Evolutionary conservation across 208 protist species (phyloP), one percentile per base, ranked within the genome.

Genomic region (Acanthamoeba culbertsoni): DNA sequence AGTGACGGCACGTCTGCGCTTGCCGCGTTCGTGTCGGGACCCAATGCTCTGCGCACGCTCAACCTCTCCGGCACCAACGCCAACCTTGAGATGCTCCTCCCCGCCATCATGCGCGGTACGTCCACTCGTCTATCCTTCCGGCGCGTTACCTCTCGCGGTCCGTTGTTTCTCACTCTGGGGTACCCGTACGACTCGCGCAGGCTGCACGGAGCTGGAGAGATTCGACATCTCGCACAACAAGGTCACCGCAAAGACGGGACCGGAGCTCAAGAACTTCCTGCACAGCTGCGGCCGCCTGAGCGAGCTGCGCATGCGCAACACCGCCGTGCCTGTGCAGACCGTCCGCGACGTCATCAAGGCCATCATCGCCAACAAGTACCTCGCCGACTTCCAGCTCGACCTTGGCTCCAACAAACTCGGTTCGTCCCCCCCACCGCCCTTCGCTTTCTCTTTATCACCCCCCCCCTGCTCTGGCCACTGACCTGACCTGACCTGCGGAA

Each of bases 191-290:
- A 59, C 51, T 59, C 51, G 23, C 18, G 8, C 51, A 62, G 93
- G 95, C n/a, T 96, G 95, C 91, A 40, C 86, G 8, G 92, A 95
- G 57, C 48, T 95, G 8, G 93, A 93, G 86, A 86, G 65, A 35
- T 59, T 96, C 1, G 92, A 96, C 31, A 37, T 96, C 46, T 95
- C 94, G 48, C 93, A 94, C 23, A 96, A 95, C 62, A 95, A 89
- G 84, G 31, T 95, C 8, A 94, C 93, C 1, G 86, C 94, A 35
- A 96, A 95, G 43, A 62, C 88, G 14, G 82, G 93, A 14, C 23
- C 71, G 5, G 77, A 77, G 63, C 43, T 96, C 0, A 84, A 95
- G 48, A 93, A 79, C 42, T 96, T 93, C 35, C 88, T 96, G 37
- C 53, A 91, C 45, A 31, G 79, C 28, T 95, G 94, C 10, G 63